These are phyloP conservation scores for Rugonectria rugulosa DNA, from an alignment of 2,329 filamentous ascomycete species.

Conservation along the genomic window DNA sequence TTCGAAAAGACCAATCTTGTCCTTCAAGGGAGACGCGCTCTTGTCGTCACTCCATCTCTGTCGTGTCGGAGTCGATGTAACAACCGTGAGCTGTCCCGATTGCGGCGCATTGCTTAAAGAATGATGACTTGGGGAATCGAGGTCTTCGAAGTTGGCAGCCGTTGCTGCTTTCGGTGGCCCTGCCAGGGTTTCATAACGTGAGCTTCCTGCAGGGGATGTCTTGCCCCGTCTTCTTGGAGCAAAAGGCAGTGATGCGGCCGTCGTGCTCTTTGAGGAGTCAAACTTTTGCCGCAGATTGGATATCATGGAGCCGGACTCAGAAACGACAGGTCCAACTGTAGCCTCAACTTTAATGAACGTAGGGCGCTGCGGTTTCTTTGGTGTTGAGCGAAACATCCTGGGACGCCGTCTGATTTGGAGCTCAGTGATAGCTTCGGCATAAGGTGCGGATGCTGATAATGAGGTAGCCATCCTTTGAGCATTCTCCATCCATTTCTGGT, in stretches of 20 bases:
- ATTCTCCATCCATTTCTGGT: constrained; percentile 30
- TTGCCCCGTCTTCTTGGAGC: constrained; percentile 20
- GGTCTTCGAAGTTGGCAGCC: constrained; percentile 5
- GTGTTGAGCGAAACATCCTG: not conserved
- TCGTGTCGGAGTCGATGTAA: constrained; percentile 3
- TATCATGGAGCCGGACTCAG: constrained; percentile 32
- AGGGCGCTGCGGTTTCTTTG: not conserved
- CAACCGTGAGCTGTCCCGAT: too few relatives aligned
- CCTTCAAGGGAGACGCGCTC: constrained; percentile 31
- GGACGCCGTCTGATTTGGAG: constrained; percentile 6
- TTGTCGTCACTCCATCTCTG: constrained; percentile 15
- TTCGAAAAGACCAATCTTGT: constrained; percentile 44
- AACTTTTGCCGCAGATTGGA: constrained; percentile 34
- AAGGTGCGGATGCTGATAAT: constrained; percentile 26
- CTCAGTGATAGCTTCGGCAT: not conserved
- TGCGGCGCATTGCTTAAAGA: too few relatives aligned
- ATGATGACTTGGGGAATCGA: not conserved
- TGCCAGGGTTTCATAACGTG: constrained; percentile 2
- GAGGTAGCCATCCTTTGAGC: constrained; percentile 36
- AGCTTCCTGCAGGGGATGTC: not conserved
- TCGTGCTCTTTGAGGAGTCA: constrained; percentile 22
- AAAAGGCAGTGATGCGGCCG: constrained; percentile 16
- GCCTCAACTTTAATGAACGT: not conserved
- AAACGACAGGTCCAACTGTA: constrained; percentile 14
- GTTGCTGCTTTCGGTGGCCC: constrained; percentile 18